A percentile compares a stretch with the other conserved stretches of the same genome.
Evolutionary conservation across 2,329 filamentous ascomycete species (phyloP).

Genomic region (Phyllosticta citribraziliensis): DNA sequence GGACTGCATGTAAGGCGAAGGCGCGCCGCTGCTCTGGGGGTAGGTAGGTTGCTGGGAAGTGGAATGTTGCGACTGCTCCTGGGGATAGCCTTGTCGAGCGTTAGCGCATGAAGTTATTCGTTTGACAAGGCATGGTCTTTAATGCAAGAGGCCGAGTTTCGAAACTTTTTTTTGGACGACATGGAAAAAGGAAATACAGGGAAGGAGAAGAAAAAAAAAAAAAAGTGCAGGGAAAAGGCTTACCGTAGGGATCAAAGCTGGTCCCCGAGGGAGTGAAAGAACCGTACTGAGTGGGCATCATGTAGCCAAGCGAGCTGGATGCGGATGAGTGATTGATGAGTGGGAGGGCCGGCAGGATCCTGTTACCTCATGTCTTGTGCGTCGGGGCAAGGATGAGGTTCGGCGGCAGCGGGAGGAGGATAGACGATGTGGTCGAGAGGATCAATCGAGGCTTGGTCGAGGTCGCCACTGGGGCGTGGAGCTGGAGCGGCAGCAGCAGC

Average conservation of each 20-base stretch:
- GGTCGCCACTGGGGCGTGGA: not conserved
- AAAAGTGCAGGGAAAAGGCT: not conserved
- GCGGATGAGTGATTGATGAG: slow-evolving; percentile 5
- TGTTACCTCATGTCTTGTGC: slow-evolving; percentile 31
- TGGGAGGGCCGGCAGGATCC: not conserved
- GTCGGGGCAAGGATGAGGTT: slow-evolving; percentile 17
- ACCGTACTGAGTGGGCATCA: slow-evolving; percentile 31
- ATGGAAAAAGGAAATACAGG: not conserved
- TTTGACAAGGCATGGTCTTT: not conserved
- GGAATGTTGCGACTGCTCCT: slow-evolving; percentile 6
- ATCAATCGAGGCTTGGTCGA: not conserved
- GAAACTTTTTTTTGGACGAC: not conserved
- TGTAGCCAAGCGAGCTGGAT: slow-evolving; percentile 28
- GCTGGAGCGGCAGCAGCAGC: not conserved
- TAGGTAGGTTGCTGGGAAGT: slow-evolving; percentile 6
- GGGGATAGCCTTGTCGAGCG: slow-evolving; percentile 2
- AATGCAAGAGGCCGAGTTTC: not conserved
- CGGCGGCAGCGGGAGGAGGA: slow-evolving; percentile 12
- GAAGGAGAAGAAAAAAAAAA: not conserved
- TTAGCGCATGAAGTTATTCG: not conserved
- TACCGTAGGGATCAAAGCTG: slow-evolving; percentile 11
- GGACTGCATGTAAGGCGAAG: slow-evolving; percentile 7
- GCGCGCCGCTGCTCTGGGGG: slow-evolving; percentile 9
- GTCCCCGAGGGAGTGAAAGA: slow-evolving; percentile 24
- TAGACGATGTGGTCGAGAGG: not conserved